Evolutionary conservation across 176 grass and related monocot species (phyloP).

Genomic region (Phoenix roebelenii): DNA sequence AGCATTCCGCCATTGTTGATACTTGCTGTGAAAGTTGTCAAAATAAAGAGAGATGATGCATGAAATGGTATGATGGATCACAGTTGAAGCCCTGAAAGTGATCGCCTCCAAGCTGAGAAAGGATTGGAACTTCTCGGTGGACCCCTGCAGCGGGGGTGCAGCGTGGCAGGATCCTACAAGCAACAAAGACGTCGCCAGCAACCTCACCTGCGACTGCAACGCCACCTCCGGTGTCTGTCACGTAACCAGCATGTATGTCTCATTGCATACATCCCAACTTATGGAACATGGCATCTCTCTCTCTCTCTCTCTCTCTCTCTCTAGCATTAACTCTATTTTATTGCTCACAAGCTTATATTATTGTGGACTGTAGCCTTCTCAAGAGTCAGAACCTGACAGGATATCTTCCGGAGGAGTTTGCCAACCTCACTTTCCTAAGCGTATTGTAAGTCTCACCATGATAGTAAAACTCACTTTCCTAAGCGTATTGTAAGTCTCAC

Average conservation of each 20-base stretch:
- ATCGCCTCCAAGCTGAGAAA: background rate
- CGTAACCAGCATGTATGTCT: too few relatives aligned
- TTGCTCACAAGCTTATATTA: too few relatives aligned
- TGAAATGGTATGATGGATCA: too few relatives aligned
- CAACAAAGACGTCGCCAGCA: background rate
- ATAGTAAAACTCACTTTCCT: background rate
- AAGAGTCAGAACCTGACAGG: background rate
- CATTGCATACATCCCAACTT: too few relatives aligned
- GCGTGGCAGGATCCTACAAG: background rate
- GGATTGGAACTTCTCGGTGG: slow-evolving; percentile 1
- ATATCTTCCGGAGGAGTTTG: background rate
- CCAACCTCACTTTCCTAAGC: background rate
- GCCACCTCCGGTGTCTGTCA: background rate
- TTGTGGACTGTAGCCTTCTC: background rate
- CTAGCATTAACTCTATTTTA: too few relatives aligned
- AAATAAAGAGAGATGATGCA: too few relatives aligned
- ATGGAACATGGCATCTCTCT: too few relatives aligned
- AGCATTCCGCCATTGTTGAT: too few relatives aligned
- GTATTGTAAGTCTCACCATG: background rate
- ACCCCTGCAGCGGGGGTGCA: background rate
- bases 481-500: background rate
- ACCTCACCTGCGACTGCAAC: background rate
- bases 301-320: too few relatives aligned
- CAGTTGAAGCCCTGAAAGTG: background rate
- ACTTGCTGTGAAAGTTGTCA: too few relatives aligned